phyloP scores from a whole-genome alignment of 441 rosid species.

The Dalechampia spathulata region DNA sequence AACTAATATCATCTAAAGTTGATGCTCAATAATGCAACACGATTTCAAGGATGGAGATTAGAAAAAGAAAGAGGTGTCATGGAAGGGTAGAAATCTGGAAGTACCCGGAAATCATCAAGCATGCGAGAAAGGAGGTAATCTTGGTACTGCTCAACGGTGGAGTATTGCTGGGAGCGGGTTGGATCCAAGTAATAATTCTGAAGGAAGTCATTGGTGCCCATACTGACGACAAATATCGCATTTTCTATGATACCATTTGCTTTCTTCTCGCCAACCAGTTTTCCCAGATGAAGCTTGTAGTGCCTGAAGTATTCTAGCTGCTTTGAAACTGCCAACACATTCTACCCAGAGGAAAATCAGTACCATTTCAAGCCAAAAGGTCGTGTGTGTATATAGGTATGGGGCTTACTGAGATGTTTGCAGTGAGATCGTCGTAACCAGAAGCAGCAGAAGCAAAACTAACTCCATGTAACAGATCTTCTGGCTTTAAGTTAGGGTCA shows the following conservation, averaged over 20 bases:
- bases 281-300: constrained; percentile 52
- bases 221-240: constrained; percentile 44
- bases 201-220: constrained; percentile 86
- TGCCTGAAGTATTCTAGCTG: constrained; percentile 57
- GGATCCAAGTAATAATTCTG: constrained; percentile 70
- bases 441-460: constrained; percentile 93
- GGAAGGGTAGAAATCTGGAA: too few species aligned
- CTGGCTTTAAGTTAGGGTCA: constrained; percentile 37
- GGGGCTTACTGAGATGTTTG: constrained; percentile 57
- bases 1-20: too few species aligned
- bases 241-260: constrained; percentile 41
- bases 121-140: constrained; percentile 43
- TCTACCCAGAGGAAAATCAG: constrained; percentile 18
- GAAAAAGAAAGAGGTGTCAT: too few species aligned
- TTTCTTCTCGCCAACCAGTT: constrained; percentile 40
- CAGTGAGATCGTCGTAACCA: constrained; percentile 80
- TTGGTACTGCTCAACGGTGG: constrained; percentile 40
- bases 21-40: too few species aligned
- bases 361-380: not conserved
- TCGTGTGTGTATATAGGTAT: not conserved
- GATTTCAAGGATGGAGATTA: too few species aligned
- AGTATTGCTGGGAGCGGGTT: constrained; percentile 47
- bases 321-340: constrained; percentile 49
- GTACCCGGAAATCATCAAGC: constrained; percentile 49
- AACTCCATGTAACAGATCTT: constrained; percentile 54